Evolutionary conservation across 331 rosid genomes (phyloP).

Genomic region (Phaseolus coccineus): DNA sequence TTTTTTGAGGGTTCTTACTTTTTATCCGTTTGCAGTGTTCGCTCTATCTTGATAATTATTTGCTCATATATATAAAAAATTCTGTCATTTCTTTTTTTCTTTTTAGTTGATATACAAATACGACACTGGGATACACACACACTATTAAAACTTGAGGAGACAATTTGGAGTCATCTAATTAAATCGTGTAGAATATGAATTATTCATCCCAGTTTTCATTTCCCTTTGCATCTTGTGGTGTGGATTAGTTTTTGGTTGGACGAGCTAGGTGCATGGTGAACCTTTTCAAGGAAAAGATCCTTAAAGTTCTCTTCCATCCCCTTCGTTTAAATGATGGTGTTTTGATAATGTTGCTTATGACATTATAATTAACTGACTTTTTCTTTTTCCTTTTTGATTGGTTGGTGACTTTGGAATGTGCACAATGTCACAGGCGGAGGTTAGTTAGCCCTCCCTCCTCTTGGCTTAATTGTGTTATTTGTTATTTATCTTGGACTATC

Average conservation of each 20-base stretch:
- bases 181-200: background rate
- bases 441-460: slow-evolving; percentile 42
- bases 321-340: background rate
- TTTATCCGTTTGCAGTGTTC: background rate
- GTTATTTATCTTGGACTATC: background rate
- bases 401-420: slow-evolving; percentile 47
- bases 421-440: slow-evolving; percentile 72
- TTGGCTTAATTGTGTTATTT: slow-evolving; percentile 12
- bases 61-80: background rate
- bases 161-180: background rate
- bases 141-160: slow-evolving; percentile 15
- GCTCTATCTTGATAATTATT: background rate
- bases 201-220: slow-evolving; percentile 4
- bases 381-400: slow-evolving; percentile 35
- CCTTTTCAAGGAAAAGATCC: slow-evolving; percentile 20
- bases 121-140: background rate
- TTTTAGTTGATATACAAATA: background rate
- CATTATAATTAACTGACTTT: slow-evolving; percentile 53
- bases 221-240: slow-evolving; percentile 13
- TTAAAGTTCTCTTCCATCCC: slow-evolving; percentile 4
- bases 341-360: slow-evolving; percentile 25
- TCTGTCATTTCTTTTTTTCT: background rate
- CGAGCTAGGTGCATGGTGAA: background rate
- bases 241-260: background rate
- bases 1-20: background rate